Conservation (phyloP, 192 early-diverging fungal species). For the Jimgerdemannia flammicorona region DNA sequence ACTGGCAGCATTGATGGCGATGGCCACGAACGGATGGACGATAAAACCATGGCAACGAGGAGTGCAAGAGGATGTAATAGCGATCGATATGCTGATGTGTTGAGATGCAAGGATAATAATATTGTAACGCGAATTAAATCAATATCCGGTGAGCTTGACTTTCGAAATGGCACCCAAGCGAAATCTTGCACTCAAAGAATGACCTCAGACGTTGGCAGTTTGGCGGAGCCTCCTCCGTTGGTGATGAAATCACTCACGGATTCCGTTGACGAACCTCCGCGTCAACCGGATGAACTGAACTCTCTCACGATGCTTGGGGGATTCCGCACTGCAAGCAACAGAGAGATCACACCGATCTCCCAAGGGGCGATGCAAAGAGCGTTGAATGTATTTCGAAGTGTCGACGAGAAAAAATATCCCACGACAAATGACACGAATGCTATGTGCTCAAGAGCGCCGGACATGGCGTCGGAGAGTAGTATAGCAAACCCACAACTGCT, state of each 20-base stretch:
- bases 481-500: background rate
- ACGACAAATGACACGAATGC: too few species aligned
- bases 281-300: background rate
- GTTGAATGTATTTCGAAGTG: background rate
- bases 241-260: background rate
- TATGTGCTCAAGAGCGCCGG: too few species aligned
- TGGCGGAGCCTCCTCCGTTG: background rate
- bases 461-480: background rate
- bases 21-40: background rate
- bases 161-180: too few species aligned
- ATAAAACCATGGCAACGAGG: background rate
- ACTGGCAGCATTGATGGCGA: background rate
- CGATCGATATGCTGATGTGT: background rate
- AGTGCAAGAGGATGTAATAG: background rate
- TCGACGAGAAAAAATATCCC: background rate
- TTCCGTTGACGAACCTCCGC: background rate
- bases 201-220: too few species aligned
- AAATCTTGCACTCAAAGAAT: too few species aligned
- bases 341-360: background rate
- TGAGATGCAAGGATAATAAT: background rate
- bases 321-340: background rate
- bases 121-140: background rate
- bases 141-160: background rate
- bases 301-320: background rate
- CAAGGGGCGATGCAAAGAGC: background rate